A percentile compares a stretch with the other conserved stretches of the same genome.
Conservation (phyloP, 495 filamentous ascomycete genomes). For the Penicillium mononematosum region DNA sequence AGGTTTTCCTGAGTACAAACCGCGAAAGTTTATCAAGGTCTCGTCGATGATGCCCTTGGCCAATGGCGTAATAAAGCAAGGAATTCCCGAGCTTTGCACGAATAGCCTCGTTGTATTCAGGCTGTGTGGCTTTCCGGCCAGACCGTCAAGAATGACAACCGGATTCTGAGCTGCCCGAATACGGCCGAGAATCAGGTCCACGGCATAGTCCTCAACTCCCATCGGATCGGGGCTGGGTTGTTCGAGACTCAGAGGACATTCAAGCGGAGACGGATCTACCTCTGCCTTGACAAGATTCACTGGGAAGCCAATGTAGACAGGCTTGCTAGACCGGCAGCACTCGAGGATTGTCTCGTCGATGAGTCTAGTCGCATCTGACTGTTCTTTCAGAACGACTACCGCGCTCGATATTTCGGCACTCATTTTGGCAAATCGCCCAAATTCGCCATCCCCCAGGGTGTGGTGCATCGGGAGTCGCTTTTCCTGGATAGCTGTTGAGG, state of each 20-base stretch:
- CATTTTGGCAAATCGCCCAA: constrained; percentile 34
- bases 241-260: background rate
- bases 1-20: constrained; percentile 1
- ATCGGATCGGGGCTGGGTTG: background rate
- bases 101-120: constrained; percentile 8
- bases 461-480: constrained; percentile 38
- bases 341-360: constrained; percentile 17
- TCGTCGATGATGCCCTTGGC: constrained; percentile 18
- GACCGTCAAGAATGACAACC: constrained; percentile 12
- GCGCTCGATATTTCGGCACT: constrained; percentile 13
- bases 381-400: constrained; percentile 6
- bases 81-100: constrained; percentile 9
- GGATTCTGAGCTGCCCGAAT: constrained; percentile 7
- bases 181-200: background rate
- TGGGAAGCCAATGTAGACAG: constrained; percentile 17
- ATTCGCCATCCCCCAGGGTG: constrained; percentile 40
- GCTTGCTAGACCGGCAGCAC: constrained; percentile 15
- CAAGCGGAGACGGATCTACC: constrained; percentile 13
- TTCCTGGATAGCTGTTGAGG: constrained; percentile 25
- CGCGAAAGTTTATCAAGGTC: constrained; percentile 8
- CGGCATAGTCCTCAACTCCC: constrained; percentile 3
- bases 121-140: constrained; percentile 5
- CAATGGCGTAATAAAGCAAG: constrained; percentile 13
- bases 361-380: constrained; percentile 6
- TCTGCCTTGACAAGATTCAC: constrained; percentile 14